A percentile compares a stretch with the other conserved stretches of the same genome.
Evolutionary conservation across 495 filamentous ascomycete species (phyloP).

Genomic region (Wilcoxina mikolae): DNA sequence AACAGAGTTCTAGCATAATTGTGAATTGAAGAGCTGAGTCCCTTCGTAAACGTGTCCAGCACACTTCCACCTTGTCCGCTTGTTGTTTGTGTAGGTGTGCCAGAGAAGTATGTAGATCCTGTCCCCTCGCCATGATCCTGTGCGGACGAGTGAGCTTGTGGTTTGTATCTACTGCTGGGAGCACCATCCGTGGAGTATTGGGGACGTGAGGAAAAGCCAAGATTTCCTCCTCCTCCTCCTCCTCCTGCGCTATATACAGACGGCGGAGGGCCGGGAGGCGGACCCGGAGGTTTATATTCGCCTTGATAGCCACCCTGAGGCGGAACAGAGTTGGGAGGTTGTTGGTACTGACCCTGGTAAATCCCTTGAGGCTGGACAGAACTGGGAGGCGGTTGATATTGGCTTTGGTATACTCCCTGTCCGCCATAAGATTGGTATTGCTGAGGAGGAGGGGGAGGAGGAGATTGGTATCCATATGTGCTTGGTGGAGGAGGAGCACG

Average conservation of each 20-base stretch:
- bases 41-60: constrained; percentile 21
- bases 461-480: not conserved
- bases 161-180: constrained; percentile 7
- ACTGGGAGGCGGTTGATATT: not conserved
- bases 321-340: not conserved
- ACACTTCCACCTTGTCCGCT: not conserved
- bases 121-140: constrained; percentile 6
- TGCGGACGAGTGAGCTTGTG: constrained; percentile 15
- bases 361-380: not conserved
- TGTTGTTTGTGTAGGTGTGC: not conserved
- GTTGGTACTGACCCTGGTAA: not conserved
- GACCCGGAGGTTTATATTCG: not conserved
- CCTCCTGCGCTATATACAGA: too few species aligned
- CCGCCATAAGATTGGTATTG: not conserved
- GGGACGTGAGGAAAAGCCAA: not conserved
- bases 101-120: not conserved
- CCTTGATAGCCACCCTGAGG: not conserved
- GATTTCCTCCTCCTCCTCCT: not conserved
- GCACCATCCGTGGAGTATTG: not conserved
- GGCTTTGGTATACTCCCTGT: not conserved
- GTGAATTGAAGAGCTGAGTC: constrained; percentile 21
- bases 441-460: constrained; percentile 6
- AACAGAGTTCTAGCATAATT: constrained; percentile 23
- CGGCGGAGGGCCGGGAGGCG: not conserved
- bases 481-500: constrained; percentile 7